A percentile compares a stretch with the other conserved stretches of the same genome.
These are phyloP conservation scores for Singerocomus inundabilis DNA, from an alignment of 1,284 basidiomycete species.

Conservation along the genomic window DNA sequence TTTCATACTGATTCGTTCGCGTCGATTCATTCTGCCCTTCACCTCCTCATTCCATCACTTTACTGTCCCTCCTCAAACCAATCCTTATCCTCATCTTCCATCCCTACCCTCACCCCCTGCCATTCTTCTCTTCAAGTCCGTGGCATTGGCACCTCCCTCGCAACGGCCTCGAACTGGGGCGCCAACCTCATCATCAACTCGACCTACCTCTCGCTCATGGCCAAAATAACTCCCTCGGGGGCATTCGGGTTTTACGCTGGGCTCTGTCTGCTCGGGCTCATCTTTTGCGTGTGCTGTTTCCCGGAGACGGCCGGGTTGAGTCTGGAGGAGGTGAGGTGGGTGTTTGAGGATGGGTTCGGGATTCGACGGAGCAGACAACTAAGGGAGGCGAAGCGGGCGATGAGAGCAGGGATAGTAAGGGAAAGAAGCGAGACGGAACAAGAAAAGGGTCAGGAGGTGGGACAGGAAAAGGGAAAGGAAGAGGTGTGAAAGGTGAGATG, in stretches of 20 bases:
- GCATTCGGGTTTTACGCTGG: conserved; percentile 82
- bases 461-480: not conserved
- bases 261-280: conserved; percentile 66
- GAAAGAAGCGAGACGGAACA: not conserved
- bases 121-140: conserved; percentile 47
- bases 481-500: not conserved
- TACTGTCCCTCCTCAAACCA: not conserved
- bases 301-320: conserved; percentile 77
- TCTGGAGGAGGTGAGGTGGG: conserved; percentile 70
- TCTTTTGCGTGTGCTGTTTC: conserved; percentile 71
- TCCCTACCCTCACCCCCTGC: not conserved
- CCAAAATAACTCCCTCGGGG: conserved; percentile 70
- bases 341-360: conserved; percentile 60
- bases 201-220: conserved; percentile 80
- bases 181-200: conserved; percentile 76
- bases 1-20: not conserved
- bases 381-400: conserved; percentile 19
- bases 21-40: not conserved
- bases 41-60: not conserved
- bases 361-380: conserved; percentile 49
- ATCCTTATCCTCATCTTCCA: not conserved
- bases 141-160: conserved; percentile 76
- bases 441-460: no score
- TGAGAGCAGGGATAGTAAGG: conserved; percentile 4
- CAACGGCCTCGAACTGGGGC: conserved; percentile 83